Base-by-base conservation (phyloP, 805 yeast species). In the Candida sakaeoensis region DNA sequence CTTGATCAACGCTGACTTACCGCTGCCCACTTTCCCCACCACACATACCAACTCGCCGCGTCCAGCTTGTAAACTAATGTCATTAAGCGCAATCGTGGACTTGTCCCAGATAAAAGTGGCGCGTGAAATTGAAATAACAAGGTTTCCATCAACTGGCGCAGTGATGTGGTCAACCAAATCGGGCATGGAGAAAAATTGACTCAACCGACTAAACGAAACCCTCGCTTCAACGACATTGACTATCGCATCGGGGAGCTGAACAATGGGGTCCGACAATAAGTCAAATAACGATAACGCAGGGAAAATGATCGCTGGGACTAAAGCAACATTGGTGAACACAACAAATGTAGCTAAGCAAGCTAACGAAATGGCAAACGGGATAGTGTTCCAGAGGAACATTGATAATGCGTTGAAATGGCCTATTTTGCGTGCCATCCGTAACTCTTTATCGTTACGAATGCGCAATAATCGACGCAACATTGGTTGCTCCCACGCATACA, bases 401-500 rank as follows among this genome's bases (percentile, higher is more conserved):
- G 61, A 47, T 32, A 55, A 47, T 3, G 71, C 58, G 33, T 55
- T 62, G 38, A 51, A 52, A 18, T 62, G 47, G 23, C 70, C 69
- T 19, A 61, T 56, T 38, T 45, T 54, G 32, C 47, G 53, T 27
- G 49, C 47, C 8, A 50, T 50, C 14, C 40, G 41, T 40, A 66
- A 52, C 41, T 66, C 70, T 43, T 59, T 56, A 16, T 53, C 53
- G 44, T 63, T 60, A 53, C 72, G 56, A 24, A 66, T 49, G 2
- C 47, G 52, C 33, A 49, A 50, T 25, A 66, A 52, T 36, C 57
- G 55, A 27, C 51, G 47, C 42, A 63, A 46, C 64, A 65, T 63
- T 10, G 70, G 70, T 18, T 47, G 43, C 43, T 66, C 72, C 72
- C 72, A 66, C 3, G 70, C 57, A 46, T 64, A 66, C 30, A 66